Base-by-base conservation (phyloP, 2,329 filamentous ascomycete genomes). In the Fusarium tanahbumbuense region DNA sequence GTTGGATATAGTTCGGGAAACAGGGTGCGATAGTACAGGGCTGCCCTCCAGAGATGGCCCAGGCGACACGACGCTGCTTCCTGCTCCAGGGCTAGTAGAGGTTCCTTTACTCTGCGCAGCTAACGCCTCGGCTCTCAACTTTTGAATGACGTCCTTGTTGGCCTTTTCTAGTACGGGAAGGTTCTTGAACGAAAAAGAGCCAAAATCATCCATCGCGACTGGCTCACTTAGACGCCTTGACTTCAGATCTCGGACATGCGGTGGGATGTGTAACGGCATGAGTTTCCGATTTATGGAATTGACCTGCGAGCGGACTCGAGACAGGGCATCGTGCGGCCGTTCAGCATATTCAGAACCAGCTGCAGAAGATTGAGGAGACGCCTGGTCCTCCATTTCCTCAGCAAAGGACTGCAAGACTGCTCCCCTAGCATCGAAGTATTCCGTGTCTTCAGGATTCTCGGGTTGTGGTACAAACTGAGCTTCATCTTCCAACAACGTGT, bases 131-230 rank as follows among this genome's bases (percentile, higher is more conserved):
- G 94, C 93, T 13, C 94, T 91, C 60, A 99, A 85, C 79, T 98
- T 98, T 75, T 98, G 94, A 32, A 99, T 97, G 30, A 98, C 94
- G 75, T 99, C 96, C 78, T 99, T 99, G 81, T 99, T 99, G 57
- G 96, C 96, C 80, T 98, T 98, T 76, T 98, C 96, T 20, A 99
- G 85, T 22, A 98, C 95, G 0, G 95, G 94, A 50, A 99, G 83
- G 75, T 99, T 99, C 83, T 99, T 99, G 85, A 97, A 99, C 41
- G 93, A 89, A 80, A 99, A 99, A 68, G 89, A 94, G 32, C 96
- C 96, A 83, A 99, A 99, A 78, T 99, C 97, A 78, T 99, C 96
- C 1, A 91, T 87, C 32, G 89, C 88, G 18, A 95, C 90, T 2
- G 96, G 96, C 79, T 99, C 96, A 78, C 95, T 98, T 41, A 98